These are phyloP conservation scores for Solanum pinnatisectum DNA, from an alignment of 257 asterid species.

Conservation along the genomic window DNA sequence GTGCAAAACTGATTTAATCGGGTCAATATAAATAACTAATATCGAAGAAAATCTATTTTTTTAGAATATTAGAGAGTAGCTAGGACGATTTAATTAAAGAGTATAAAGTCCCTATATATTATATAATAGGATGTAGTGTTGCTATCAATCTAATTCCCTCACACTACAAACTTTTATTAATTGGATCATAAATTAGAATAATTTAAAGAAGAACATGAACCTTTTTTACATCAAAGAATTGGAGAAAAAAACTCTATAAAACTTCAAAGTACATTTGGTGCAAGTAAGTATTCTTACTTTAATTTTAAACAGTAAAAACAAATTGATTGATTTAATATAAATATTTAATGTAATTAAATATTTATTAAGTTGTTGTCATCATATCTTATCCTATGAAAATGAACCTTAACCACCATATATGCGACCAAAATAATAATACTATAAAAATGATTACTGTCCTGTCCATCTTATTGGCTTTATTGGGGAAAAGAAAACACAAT, in stretches of 20 bases:
- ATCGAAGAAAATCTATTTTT: not conserved
- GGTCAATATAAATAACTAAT: not conserved
- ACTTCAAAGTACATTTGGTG: not conserved
- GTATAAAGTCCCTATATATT: not conserved
- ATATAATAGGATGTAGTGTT: not conserved
- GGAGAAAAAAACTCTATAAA: not conserved
- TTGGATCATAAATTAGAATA: not conserved
- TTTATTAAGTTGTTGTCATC: not conserved
- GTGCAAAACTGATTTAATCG: not conserved
- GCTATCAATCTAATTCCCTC: not conserved
- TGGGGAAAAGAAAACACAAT: not conserved
- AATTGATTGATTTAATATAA: not conserved
- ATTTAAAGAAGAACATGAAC: not conserved
- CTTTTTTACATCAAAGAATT: not conserved
- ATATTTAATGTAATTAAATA: not conserved
- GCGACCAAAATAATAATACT: not conserved
- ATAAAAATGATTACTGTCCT: not conserved
- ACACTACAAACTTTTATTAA: not conserved
- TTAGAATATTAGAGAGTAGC: not conserved
- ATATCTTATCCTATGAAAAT: not conserved
- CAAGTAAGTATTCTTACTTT: not conserved
- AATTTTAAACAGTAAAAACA: not conserved
- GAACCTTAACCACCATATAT: not conserved
- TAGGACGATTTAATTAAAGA: not conserved
- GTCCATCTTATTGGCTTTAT: not conserved